phyloP scores from a whole-genome alignment of 441 rosid genomes.

The Erodium trifolium region DNA sequence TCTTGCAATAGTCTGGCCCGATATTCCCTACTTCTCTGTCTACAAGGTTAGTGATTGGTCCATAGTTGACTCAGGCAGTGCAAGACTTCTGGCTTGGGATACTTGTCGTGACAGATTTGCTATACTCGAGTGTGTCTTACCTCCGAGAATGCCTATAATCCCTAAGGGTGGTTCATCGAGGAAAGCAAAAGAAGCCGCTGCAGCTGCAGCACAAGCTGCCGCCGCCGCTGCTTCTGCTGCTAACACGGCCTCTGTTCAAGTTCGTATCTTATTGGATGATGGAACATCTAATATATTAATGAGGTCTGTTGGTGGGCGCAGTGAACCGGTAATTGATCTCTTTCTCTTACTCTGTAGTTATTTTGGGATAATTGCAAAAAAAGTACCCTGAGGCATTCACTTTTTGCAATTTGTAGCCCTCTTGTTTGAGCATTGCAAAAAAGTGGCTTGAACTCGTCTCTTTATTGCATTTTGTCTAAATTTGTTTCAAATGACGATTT shows the following conservation, averaged over 20 bases:
- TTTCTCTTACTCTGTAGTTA: conserved; percentile 15
- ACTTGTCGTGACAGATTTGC: conserved; percentile 90
- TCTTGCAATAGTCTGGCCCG: conserved; percentile 96
- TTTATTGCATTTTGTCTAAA: no score
- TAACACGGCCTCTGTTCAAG: conserved; percentile 90
- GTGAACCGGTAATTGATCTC: conserved; percentile 67
- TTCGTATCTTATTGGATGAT: conserved; percentile 94
- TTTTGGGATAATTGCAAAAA: no score
- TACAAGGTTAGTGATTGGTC: conserved; percentile 97
- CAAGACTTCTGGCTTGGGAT: conserved; percentile 96
- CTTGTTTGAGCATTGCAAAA: no score
- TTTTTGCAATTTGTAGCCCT: no score
- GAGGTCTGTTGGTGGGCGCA: conserved; percentile 85
- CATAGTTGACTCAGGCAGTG: conserved; percentile 92
- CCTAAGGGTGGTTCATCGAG: conserved; percentile 86
- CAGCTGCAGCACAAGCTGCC: conserved; percentile 95
- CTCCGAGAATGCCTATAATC: conserved; percentile 79
- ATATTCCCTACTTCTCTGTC: conserved; percentile 83
- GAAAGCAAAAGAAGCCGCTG: conserved; percentile 95
- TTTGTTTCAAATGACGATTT: no score
- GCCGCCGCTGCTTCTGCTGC: conserved; percentile 95
- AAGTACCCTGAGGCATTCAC: no score
- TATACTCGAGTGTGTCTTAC: conserved; percentile 69
- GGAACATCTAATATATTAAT: conserved; percentile 95
- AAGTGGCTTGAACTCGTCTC: no score